phyloP scores from a whole-genome alignment of 2,329 filamentous ascomycete genomes.

The Aspergillus piperis region DNA sequence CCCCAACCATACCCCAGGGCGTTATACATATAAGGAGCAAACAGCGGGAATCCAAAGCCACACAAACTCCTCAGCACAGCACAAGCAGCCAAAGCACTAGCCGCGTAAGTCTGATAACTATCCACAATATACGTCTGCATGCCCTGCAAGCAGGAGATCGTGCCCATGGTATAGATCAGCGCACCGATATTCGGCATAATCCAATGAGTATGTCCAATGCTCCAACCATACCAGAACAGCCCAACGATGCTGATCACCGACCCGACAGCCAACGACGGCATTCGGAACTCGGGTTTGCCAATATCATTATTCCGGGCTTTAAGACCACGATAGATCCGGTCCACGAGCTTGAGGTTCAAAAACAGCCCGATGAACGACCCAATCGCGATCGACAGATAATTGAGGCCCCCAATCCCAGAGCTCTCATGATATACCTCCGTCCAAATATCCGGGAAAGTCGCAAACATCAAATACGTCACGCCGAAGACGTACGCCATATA shows the following conservation, averaged over 20 bases:
- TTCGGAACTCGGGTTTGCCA: conserved; percentile 60
- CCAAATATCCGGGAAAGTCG: conserved; percentile 59
- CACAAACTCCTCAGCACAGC: conserved; percentile 12
- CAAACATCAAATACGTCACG: conserved; percentile 32
- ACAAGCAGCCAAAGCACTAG: conserved; percentile 24
- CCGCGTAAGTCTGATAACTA: conserved; percentile 32
- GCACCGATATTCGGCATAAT: conserved; percentile 56
- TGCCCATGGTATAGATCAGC: conserved; percentile 48
- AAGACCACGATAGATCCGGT: conserved; percentile 50
- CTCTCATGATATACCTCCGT: conserved; percentile 55
- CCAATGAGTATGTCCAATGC: conserved; percentile 52
- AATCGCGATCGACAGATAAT: conserved; percentile 63
- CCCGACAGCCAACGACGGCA: conserved; percentile 58
- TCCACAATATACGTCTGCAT: conserved; percentile 39
- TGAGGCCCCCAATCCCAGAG: conserved; percentile 59
- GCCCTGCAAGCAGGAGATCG: conserved; percentile 38
- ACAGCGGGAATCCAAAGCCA: conserved; percentile 38
- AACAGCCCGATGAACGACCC: conserved; percentile 61
- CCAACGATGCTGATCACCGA: conserved; percentile 54
- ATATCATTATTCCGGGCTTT: conserved; percentile 45
- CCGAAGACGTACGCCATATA: conserved; percentile 63
- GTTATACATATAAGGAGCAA: conserved; percentile 36
- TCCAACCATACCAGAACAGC: conserved; percentile 61
- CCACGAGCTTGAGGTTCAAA: conserved; percentile 50
- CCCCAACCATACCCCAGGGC: conserved; percentile 35